Conservation (phyloP, 1,284 basidiomycete species). For the Ustilago shanxiensis region DNA sequence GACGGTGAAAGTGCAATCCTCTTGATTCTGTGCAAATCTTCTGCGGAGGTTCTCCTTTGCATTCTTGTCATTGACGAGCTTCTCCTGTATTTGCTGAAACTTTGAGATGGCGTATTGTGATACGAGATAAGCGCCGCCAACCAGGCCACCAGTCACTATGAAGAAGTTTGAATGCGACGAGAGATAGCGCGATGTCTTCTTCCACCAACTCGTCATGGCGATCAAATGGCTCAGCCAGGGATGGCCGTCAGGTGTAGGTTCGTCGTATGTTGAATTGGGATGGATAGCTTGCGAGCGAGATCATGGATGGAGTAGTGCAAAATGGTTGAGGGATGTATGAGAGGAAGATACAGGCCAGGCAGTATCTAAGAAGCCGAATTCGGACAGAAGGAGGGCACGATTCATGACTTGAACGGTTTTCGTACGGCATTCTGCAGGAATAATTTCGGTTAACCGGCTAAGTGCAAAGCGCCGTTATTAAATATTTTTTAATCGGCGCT, state of each 20-base stretch:
- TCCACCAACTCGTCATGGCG: constrained; percentile 52
- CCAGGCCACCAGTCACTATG: constrained; percentile 71
- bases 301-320: constrained; percentile 6
- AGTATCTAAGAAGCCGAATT: neutral
- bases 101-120: constrained; percentile 78
- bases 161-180: constrained; percentile 58
- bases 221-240: constrained; percentile 6
- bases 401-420: neutral
- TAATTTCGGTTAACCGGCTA: constrained; percentile 30
- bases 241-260: neutral
- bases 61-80: constrained; percentile 76
- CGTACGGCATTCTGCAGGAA: constrained; percentile 20
- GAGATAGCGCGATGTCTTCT: constrained; percentile 43
- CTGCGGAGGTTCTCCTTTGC: constrained; percentile 81
- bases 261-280: neutral
- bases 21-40: constrained; percentile 84
- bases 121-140: constrained; percentile 79
- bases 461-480: neutral
- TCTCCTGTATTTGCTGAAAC: constrained; percentile 80
- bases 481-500: neutral
- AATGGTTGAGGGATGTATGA: neutral
- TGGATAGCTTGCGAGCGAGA: neutral
- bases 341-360: neutral
- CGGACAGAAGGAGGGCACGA: neutral
- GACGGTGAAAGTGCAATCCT: constrained; percentile 84